Conservation (phyloP, 225 moss, liverwort and hornwort genomes). For the Sphagnum tenellum region DNA sequence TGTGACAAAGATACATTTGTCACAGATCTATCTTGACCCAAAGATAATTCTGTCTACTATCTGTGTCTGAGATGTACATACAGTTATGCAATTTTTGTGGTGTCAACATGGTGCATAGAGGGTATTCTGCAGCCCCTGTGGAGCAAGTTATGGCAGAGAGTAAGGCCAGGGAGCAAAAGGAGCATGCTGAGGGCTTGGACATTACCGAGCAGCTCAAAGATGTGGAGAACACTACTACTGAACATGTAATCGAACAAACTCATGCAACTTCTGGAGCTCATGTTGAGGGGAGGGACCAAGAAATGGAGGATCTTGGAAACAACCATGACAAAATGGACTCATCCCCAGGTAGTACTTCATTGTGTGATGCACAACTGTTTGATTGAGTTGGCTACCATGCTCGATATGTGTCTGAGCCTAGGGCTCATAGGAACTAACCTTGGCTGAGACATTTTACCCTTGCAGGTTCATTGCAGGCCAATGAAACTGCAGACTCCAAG, state of each 20-base stretch:
- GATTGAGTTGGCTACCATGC: neutral
- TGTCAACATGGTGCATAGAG: too few species aligned
- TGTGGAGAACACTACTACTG: conserved; percentile 13
- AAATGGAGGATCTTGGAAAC: conserved; percentile 15
- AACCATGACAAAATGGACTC: conserved; percentile 9
- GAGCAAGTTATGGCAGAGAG: conserved; percentile 87
- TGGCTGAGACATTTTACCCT: neutral
- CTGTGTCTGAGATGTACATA: neutral
- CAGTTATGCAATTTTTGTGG: too few species aligned
- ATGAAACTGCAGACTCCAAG: too few species aligned
- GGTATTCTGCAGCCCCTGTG: conserved; percentile 49
- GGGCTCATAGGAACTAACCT: neutral
- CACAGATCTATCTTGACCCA: neutral
- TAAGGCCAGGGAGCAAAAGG: conserved; percentile 62
- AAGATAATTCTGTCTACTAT: neutral
- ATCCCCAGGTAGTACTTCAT: conserved; percentile 18
- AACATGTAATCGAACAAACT: conserved; percentile 6
- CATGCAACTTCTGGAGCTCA: conserved; percentile 3
- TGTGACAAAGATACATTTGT: neutral
- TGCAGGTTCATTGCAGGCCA: neutral
- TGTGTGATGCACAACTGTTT: neutral
- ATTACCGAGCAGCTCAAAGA: conserved; percentile 13
- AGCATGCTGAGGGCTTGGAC: conserved; percentile 16
- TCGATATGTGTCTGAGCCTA: neutral
- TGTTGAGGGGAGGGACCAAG: neutral